Evolutionary conservation across 768 basidiomycete species (phyloP).

Genomic region (Termitomyces sp.): DNA sequence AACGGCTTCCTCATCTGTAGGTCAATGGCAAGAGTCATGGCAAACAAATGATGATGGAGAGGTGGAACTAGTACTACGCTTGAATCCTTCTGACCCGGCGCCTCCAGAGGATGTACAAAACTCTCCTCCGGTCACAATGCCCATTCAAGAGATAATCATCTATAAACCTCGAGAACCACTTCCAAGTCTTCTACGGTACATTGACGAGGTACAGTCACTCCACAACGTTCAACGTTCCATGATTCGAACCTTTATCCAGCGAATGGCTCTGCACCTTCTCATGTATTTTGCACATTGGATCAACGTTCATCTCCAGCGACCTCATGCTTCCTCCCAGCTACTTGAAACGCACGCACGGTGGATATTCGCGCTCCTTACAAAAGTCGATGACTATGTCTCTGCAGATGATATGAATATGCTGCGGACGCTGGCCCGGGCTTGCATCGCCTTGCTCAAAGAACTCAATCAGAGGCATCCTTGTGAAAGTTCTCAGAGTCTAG

Average conservation of each 20-base stretch:
- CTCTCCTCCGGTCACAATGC: neutral
- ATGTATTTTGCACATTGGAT: conserved; percentile 88
- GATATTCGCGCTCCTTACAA: conserved; percentile 72
- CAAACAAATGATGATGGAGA: conserved; percentile 38
- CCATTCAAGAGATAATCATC: neutral
- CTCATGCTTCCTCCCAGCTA: conserved; percentile 30
- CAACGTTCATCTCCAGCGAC: conserved; percentile 49
- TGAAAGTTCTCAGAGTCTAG: conserved; percentile 2
- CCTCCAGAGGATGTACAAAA: conserved; percentile 18
- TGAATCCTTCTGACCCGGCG: conserved; percentile 30
- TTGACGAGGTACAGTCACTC: conserved; percentile 56
- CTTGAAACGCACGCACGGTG: conserved; percentile 63
- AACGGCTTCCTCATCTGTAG: neutral
- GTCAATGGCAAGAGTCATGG: conserved; percentile 22
- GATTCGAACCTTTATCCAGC: conserved; percentile 32
- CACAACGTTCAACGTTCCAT: neutral
- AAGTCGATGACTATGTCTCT: conserved; percentile 62
- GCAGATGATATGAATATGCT: conserved; percentile 76
- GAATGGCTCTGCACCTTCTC: conserved; percentile 65
- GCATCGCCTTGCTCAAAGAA: conserved; percentile 46
- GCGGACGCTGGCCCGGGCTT: conserved; percentile 71
- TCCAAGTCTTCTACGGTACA: conserved; percentile 46
- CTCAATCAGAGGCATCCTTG: conserved; percentile 18
- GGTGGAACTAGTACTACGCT: conserved; percentile 29
- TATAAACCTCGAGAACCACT: conserved; percentile 51